Evolutionary conservation across 2,329 filamentous ascomycete species (phyloP).

Genomic region (Fusarium illudens): DNA sequence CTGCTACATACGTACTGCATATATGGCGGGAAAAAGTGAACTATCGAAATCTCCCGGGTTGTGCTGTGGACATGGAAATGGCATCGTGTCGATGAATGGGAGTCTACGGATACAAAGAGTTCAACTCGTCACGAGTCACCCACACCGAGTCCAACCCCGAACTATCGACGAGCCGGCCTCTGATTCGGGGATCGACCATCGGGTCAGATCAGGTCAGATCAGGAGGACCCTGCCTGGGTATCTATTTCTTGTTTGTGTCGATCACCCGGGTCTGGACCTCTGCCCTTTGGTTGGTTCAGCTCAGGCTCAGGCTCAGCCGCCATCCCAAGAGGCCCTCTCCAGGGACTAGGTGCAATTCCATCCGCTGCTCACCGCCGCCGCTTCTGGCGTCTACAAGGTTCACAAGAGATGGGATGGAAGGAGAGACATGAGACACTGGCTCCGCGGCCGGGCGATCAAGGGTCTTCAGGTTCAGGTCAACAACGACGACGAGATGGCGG

Average conservation of each 20-base stretch:
- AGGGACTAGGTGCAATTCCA: neutral
- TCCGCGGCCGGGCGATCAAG: conserved; percentile 18
- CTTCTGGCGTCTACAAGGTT: neutral
- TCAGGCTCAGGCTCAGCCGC: conserved; percentile 15
- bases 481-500: too few species aligned
- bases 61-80: conserved; percentile 27
- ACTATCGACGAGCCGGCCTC: conserved; percentile 17
- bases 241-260: conserved; percentile 30
- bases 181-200: conserved; percentile 22
- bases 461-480: neutral
- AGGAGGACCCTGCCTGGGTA: conserved; percentile 37
- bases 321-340: neutral
- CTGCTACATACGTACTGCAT: too few species aligned
- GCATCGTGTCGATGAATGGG: conserved; percentile 13
- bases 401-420: neutral
- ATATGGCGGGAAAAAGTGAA: conserved; percentile 1
- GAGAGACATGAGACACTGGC: conserved; percentile 28
- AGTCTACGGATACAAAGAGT: neutral
- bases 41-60: conserved; percentile 19
- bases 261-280: conserved; percentile 26
- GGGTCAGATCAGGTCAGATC: conserved; percentile 27
- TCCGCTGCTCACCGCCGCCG: neutral
- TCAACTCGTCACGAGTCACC: conserved; percentile 11
- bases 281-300: conserved; percentile 13
- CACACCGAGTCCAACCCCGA: neutral